Evolutionary conservation across 2,329 filamentous ascomycete species (phyloP), one percentile per base, ranked within the genome.

Genomic region (Beauveria australis): DNA sequence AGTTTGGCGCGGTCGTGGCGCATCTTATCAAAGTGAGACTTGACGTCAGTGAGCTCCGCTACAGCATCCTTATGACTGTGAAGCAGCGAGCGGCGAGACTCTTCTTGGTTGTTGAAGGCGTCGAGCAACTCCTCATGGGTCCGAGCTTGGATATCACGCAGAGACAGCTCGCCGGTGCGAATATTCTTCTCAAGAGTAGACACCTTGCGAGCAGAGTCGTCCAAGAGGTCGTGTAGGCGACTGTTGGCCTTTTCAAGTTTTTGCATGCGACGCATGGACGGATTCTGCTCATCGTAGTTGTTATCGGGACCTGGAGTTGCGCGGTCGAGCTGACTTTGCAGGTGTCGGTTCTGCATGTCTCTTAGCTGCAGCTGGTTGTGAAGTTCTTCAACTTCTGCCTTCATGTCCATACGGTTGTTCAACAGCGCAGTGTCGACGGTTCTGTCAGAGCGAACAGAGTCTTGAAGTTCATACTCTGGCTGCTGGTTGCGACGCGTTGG

Each of bases 81-180:
- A 28, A 96, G 80, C 33, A 97, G 78, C 5, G 88, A 87, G 61
- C 89, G 86, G 51, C 94, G 85, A 30, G 91, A 92, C 64, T 96
- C 88, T 72, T 97, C 93, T 72, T 97, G 94, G 63, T 88, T 93
- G 72, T 92, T 96, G 70, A 97, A 87, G 44, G 96, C 81, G 64
- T 97, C 92, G 65, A 95, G 89, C 19, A 97, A 85, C 73, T 97
- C 94, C 70, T 97, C 92, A 67, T 97, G 92, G 6, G 92, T 96
- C 71, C 90, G 92, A 2, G 92, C 89, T 73, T 97, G 92, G 51
- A 97, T 85, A 72, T 97, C 93, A 53, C 92, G 89, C 48, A 97
- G 79, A 0, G 91, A 94, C 5, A 97, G 79, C 72, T 97, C 90
- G 14, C 92, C 94, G 41, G 88, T 89, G 61, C 88, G 89, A 61